A percentile compares a stretch with the other conserved stretches of the same genome.
phyloP scores from a whole-genome alignment of 441 rosid species.

The Erodium trifolium region DNA sequence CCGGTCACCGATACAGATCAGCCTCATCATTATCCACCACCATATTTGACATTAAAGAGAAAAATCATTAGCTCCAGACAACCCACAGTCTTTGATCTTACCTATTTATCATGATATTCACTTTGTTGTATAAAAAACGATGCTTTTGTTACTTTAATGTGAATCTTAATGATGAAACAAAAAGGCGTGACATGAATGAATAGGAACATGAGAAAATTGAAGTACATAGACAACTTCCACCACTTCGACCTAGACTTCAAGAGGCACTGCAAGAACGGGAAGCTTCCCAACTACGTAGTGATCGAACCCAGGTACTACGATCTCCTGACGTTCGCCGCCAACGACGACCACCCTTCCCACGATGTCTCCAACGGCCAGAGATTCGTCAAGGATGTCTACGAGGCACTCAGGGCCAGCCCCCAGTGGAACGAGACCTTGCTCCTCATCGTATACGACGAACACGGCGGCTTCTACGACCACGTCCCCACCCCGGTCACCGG shows the following conservation, averaged over 20 bases:
- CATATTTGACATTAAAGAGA: too few relatives aligned
- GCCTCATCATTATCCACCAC: too few relatives aligned
- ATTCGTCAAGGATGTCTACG: slow-evolving; percentile 69
- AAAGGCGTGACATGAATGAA: too few relatives aligned
- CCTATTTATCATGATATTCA: too few relatives aligned
- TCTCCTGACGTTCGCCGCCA: slow-evolving; percentile 42
- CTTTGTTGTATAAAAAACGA: too few relatives aligned
- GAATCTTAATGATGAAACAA: too few relatives aligned
- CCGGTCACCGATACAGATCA: too few relatives aligned
- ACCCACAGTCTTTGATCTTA: too few relatives aligned
- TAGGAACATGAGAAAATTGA: slow-evolving; percentile 68
- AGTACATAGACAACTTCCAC: slow-evolving; percentile 58
- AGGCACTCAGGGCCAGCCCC: slow-evolving; percentile 71
- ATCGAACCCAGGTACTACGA: slow-evolving; percentile 63
- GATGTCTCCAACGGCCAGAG: slow-evolving; percentile 68
- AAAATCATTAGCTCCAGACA: too few relatives aligned
- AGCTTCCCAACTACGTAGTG: slow-evolving; percentile 73
- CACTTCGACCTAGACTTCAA: slow-evolving; percentile 56
- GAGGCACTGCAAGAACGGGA: slow-evolving; percentile 66
- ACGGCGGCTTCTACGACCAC: slow-evolving; percentile 92
- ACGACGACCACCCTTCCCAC: slow-evolving; percentile 82
- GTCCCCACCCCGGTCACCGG: slow-evolving; percentile 70
- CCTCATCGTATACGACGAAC: slow-evolving; percentile 65
- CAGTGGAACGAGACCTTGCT: slow-evolving; percentile 72
- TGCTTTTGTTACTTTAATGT: too few relatives aligned